Percentiles rank a stretch among this genome's conserved stretches.
Evolutionary conservation across 2,329 filamentous ascomycete genomes (phyloP).

Genomic region (Hypoxylon rubiginosum): DNA sequence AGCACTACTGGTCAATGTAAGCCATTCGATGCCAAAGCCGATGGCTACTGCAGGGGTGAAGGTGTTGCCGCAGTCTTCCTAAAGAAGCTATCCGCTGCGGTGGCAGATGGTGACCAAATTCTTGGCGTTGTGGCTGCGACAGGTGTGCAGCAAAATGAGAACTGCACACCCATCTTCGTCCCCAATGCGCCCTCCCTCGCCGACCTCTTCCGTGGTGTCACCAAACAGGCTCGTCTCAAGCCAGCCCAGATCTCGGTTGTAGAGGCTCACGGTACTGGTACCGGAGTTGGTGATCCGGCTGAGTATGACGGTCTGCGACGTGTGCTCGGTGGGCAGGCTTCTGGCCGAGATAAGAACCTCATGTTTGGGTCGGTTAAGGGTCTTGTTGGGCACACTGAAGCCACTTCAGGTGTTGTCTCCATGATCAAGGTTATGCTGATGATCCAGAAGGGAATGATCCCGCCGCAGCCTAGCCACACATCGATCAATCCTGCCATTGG

Average conservation of each 20-base stretch:
- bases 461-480: conserved; percentile 52
- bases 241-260: conserved; percentile 50
- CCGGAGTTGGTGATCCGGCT: conserved; percentile 55
- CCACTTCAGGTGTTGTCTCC: conserved; percentile 48
- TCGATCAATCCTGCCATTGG: conserved; percentile 48
- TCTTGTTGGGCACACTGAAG: conserved; percentile 54
- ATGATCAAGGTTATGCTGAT: conserved; percentile 53
- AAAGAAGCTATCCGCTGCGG: conserved; percentile 62
- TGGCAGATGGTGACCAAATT: conserved; percentile 62
- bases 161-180: conserved; percentile 57
- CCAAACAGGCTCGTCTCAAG: conserved; percentile 44
- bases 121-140: conserved; percentile 57
- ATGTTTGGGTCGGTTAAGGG: conserved; percentile 51
- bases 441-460: conserved; percentile 48
- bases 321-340: conserved; percentile 48
- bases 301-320: conserved; percentile 47
- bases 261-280: conserved; percentile 61
- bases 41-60: conserved; percentile 69
- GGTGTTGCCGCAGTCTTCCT: conserved; percentile 61
- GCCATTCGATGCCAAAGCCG: conserved; percentile 58
- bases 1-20: conserved; percentile 49
- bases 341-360: conserved; percentile 37
- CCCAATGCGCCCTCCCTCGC: conserved; percentile 54
- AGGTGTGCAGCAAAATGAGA: conserved; percentile 59
- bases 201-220: conserved; percentile 50